Base-by-base conservation (phyloP, 1,139 yeast species). In the Cylindricascospora bacillispora region DNA sequence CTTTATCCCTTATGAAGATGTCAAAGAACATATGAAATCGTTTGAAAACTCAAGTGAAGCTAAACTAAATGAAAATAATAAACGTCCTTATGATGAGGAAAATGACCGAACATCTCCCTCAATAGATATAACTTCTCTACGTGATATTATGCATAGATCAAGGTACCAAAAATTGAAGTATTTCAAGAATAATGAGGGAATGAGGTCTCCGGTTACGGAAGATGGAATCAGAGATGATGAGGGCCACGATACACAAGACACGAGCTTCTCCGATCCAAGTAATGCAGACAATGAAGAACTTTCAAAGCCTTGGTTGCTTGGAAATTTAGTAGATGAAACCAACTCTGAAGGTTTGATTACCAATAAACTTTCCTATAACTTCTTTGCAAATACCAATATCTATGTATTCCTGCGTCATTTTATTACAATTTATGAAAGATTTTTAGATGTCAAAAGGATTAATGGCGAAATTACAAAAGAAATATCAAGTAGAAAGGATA, bases 371-470 rank as follows among this genome's bases (percentile, higher is more conserved):
- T 70, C 67, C 28, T 89, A 62, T 62, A 86, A 85, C 54, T 56
- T 86, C 50, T 89, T 89, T 62, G 80, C 85, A 40, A 89, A 86
- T 54, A 80, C 95, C n/a, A 74, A 89, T 33, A 71, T 86, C 25
- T 89, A 89, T 50, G 85, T 86, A 23, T 85, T 89, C 49, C 73
- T 85, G 70, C 80, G 99, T 44, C 79, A 80, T 47, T 63, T 86
- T 51, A 75, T 82, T 41, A 81, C 83, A 3, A 59, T 89, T 18
- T 89, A 82, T 52, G 79, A 73, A 47, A 72, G 99, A 45, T 62
- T 89, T 32, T 62, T 63, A 28, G 94, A 83, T 45, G 73, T 86
- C 33, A 89, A 86, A 57, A 55, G 59, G 6, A 64, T 70, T 72
- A 75, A 70, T 47, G 69, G 63, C 2, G 68, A 57, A 17, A 93